Percentiles rank a stretch among this genome's conserved stretches.
phyloP scores from a whole-genome alignment of 345 rosid species.

The Capsella bursapastoris region DNA sequence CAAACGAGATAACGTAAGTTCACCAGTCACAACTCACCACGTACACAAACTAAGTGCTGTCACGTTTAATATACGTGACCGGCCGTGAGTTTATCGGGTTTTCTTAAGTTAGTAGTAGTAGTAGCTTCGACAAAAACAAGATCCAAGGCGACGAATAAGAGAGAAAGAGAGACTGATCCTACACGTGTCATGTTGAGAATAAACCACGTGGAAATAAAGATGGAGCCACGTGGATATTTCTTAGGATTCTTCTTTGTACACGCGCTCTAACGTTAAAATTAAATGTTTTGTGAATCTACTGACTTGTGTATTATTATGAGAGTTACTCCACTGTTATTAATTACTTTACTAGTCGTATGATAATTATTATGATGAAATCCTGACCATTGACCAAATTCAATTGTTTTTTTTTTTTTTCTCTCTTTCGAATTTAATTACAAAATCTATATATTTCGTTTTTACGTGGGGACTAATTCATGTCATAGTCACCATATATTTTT shows the following conservation, averaged over 20 bases:
- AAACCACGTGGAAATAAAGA: conserved; percentile 33
- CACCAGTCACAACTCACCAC: conserved; percentile 29
- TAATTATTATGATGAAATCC: conserved; percentile 12
- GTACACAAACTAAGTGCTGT: conserved; percentile 16
- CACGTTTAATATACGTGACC: background rate
- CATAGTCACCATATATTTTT: background rate
- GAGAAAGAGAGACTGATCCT: background rate
- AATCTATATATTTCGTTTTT: conserved; percentile 19
- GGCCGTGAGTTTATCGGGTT: conserved; percentile 15
- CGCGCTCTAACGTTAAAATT: conserved; percentile 41
- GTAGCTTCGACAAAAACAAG: conserved; percentile 45
- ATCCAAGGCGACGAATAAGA: conserved; percentile 51
- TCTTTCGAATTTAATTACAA: conserved; percentile 18
- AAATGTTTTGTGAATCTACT: background rate
- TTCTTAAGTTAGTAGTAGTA: background rate
- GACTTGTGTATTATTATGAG: background rate
- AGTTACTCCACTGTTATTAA: conserved; percentile 36
- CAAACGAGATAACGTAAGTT: conserved; percentile 32
- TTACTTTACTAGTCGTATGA: background rate
- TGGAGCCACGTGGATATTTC: conserved; percentile 32
- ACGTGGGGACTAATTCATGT: conserved; percentile 28
- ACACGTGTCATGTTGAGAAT: conserved; percentile 16
- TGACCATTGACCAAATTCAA: conserved; percentile 42
- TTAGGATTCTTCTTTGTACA: background rate
- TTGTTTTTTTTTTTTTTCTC: conserved; percentile 19